Evolutionary conservation across 2,329 filamentous ascomycete species (phyloP), one percentile per base, ranked within the genome.

Genomic region (Aspergillus novofumigatus): DNA sequence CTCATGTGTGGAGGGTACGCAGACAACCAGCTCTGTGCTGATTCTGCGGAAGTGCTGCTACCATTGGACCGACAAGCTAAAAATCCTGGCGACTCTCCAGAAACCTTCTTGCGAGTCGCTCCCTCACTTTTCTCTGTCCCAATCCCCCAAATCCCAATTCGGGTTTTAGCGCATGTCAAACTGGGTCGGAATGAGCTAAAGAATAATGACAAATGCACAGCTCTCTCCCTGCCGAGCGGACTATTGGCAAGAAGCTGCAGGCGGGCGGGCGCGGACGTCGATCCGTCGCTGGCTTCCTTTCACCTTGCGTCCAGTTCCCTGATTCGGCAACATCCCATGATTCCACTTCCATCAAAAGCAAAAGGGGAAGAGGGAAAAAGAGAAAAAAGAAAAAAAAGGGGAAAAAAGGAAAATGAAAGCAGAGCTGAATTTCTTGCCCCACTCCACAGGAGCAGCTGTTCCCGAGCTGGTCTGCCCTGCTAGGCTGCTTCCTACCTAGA

Each of bases 221-320:
- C 53, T 52, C 56, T 62, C 63, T 67, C 64, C 64, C 61, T 71
- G 67, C 62, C 65, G 65, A 68, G 63, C 57, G 52, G 62, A 73
- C 71, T 73, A 72, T 72, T 72, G 71, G 64, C 66, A 71, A 69
- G 70, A 67, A 68, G 67, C 66, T 65, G 67, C 59, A 59, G 21
- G 60, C 57, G 62, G 59, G 53, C 66, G 66, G 67, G 65, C 65
- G 57, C 68, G 69, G 64, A 65, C 67, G 71, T 72, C 71, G 71
- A 73, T 72, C 71, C 65, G 64, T 65, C 51, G 57, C 59, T 65
- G 64, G 62, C 62, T 67, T 67, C 62, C 61, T 62, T 55, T 62
- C 59, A 63, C 70, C 67, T 72, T 72, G 63, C 68, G 61, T 69
- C 63, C 57, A 49, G 54, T 44, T 57, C 58, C 58, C 62, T 68